Percentiles rank a stretch among this genome's conserved stretches.
These are phyloP conservation scores for Aspergillus jensenii DNA, from an alignment of 2,329 filamentous ascomycete species.

Conservation along the genomic window DNA sequence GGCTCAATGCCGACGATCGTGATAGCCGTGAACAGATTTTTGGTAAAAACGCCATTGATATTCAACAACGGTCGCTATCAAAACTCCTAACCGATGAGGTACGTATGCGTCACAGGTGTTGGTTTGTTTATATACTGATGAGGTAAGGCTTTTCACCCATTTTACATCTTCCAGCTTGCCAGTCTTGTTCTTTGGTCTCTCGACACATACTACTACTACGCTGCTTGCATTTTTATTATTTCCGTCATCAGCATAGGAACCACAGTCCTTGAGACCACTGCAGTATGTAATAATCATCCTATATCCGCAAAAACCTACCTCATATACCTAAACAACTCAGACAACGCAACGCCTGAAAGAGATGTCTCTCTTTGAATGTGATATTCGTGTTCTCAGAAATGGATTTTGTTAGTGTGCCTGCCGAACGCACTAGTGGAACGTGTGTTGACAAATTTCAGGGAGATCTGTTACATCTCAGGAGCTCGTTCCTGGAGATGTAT, in stretches of 20 bases:
- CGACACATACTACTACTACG: conserved; percentile 98
- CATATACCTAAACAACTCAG: conserved; percentile 35
- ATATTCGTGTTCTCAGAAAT: conserved; percentile 87
- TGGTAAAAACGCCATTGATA: conserved; percentile 86
- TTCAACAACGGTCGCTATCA: conserved; percentile 80
- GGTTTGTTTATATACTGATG: conserved; percentile 11
- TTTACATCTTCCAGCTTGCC: conserved; percentile 96
- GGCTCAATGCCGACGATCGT: conserved; percentile 87
- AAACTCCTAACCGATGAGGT: conserved; percentile 89
- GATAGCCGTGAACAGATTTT: conserved; percentile 81
- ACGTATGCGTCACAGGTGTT: conserved; percentile 19
- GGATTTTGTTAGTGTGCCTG: conserved; percentile 72
- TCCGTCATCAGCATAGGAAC: conserved; percentile 88
- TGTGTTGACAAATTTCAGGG: conserved; percentile 53
- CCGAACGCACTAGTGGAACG: background rate
- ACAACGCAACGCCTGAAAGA: conserved; percentile 90
- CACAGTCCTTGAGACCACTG: conserved; percentile 84
- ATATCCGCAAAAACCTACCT: background rate
- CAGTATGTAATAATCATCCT: conserved; percentile 52
- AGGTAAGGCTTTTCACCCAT: conserved; percentile 81
- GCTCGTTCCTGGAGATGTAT: conserved; percentile 91
- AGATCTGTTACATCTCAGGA: conserved; percentile 82
- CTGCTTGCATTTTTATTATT: conserved; percentile 89
- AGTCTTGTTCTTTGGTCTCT: conserved; percentile 93
- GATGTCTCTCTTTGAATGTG: conserved; percentile 92